These are phyloP conservation scores for Mycena kentingensis DNA, from an alignment of 768 basidiomycete genomes.

Conservation along the genomic window DNA sequence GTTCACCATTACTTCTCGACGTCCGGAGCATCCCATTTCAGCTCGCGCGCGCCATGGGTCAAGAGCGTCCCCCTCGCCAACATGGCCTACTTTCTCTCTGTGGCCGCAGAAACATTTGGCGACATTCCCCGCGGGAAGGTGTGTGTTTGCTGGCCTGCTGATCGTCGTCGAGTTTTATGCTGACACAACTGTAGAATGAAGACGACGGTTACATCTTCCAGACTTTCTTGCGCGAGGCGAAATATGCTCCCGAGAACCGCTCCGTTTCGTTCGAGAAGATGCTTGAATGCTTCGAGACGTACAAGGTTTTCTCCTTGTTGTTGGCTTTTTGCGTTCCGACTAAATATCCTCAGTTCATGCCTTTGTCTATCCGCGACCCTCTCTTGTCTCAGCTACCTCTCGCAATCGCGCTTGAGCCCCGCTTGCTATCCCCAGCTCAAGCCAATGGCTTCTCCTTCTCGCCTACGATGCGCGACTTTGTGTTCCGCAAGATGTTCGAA, in stretches of 20 bases:
- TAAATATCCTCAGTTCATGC: slow-evolving; percentile 61
- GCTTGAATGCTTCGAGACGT: slow-evolving; percentile 66
- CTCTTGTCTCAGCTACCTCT: slow-evolving; percentile 78
- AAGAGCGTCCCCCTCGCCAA: slow-evolving; percentile 61
- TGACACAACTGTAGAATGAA: slow-evolving; percentile 48
- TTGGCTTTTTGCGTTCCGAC: slow-evolving; percentile 22
- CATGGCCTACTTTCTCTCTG: slow-evolving; percentile 63
- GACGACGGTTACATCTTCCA: slow-evolving; percentile 72
- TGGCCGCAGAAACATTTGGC: slow-evolving; percentile 60
- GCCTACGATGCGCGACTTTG: slow-evolving; percentile 76
- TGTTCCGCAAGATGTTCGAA: slow-evolving; percentile 88
- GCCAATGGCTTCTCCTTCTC: slow-evolving; percentile 2
- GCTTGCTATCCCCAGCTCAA: slow-evolving; percentile 45
- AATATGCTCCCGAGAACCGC: slow-evolving; percentile 60
- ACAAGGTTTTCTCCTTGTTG: slow-evolving; percentile 48
- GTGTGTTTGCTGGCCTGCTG: slow-evolving; percentile 11
- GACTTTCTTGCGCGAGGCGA: slow-evolving; percentile 69
- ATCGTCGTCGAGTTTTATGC: slow-evolving; percentile 6
- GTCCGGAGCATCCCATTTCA: slow-evolving; percentile 70
- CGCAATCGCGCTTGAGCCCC: slow-evolving; percentile 75
- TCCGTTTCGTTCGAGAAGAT: slow-evolving; percentile 65
- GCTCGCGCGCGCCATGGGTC: slow-evolving; percentile 71
- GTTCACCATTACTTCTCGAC: slow-evolving; percentile 75
- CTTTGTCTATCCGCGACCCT: slow-evolving; percentile 75
- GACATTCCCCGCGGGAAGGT: slow-evolving; percentile 67